These are phyloP conservation scores for Beauveria sp. DNA, from an alignment of 2,329 filamentous ascomycete species.

Conservation along the genomic window DNA sequence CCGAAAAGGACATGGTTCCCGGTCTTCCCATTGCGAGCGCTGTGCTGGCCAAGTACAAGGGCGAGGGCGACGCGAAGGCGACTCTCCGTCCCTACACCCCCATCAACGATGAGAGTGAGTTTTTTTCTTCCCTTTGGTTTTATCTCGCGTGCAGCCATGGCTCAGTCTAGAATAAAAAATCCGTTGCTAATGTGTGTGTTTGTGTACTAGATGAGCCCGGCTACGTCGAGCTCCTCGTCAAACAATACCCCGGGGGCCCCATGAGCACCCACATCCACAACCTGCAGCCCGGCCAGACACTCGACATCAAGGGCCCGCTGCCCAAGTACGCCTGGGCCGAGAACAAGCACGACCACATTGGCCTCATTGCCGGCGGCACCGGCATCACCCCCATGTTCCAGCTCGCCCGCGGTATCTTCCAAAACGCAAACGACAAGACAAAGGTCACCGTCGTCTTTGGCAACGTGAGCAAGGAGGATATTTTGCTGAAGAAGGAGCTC, in stretches of 20 bases:
- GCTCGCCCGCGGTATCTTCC: conserved; percentile 84
- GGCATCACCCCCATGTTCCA: conserved; percentile 99
- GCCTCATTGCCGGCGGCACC: conserved; percentile 84
- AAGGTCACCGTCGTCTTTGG: conserved; percentile 94
- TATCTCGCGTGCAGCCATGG: too few species aligned
- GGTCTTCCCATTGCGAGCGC: conserved; percentile 79
- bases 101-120: conserved; percentile 70
- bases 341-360: conserved; percentile 92
- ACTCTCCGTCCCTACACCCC: conserved; percentile 91
- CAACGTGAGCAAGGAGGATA: conserved; percentile 84
- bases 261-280: conserved; percentile 88
- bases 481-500: conserved; percentile 81
- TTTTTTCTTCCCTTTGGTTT: not conserved
- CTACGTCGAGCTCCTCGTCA: conserved; percentile 82
- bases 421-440: conserved; percentile 92
- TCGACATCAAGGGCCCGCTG: conserved; percentile 91
- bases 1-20: conserved; percentile 75
- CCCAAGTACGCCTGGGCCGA: conserved; percentile 84
- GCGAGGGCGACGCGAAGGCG: conserved; percentile 73
- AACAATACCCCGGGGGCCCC: conserved; percentile 81
- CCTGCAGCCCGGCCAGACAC: conserved; percentile 71
- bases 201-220: conserved; percentile 57
- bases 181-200: not conserved
- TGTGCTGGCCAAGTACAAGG: conserved; percentile 86
- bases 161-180: too few species aligned